Evolutionary conservation across 2,329 filamentous ascomycete genomes (phyloP).

Genomic region (Calonectria montana): DNA sequence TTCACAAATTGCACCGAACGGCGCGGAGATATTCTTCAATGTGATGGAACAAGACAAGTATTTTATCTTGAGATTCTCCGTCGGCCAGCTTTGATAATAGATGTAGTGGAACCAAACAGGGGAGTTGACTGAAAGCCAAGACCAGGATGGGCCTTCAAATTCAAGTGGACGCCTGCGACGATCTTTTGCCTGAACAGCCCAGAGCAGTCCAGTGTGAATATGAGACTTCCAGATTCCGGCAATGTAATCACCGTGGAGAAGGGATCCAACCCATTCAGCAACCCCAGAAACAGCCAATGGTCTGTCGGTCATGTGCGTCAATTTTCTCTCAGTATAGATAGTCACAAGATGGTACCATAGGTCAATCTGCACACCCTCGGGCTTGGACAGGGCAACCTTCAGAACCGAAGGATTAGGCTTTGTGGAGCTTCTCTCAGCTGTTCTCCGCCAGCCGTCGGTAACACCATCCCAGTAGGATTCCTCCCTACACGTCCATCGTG

Average conservation of each 20-base stretch:
- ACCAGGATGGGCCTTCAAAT: slow-evolving; percentile 8
- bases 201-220: background rate
- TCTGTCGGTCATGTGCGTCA: background rate
- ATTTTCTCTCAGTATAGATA: background rate
- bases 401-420: background rate
- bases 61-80: background rate
- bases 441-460: background rate
- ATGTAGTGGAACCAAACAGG: background rate
- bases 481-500: slow-evolving; percentile 2
- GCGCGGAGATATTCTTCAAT: background rate
- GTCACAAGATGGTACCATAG: background rate
- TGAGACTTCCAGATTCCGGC: slow-evolving; percentile 6
- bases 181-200: background rate
- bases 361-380: background rate
- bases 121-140: background rate
- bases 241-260: background rate
- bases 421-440: background rate
- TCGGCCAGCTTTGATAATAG: background rate
- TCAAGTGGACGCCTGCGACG: background rate
- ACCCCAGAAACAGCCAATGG: slow-evolving; percentile 6
- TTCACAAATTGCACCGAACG: background rate
- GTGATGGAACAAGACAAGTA: background rate
- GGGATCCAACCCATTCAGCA: background rate
- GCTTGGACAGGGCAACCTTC: background rate
- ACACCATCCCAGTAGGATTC: background rate